These are phyloP conservation scores for Pterocarpus santalinus DNA, from an alignment of 306 rosid species.

Conservation along the genomic window DNA sequence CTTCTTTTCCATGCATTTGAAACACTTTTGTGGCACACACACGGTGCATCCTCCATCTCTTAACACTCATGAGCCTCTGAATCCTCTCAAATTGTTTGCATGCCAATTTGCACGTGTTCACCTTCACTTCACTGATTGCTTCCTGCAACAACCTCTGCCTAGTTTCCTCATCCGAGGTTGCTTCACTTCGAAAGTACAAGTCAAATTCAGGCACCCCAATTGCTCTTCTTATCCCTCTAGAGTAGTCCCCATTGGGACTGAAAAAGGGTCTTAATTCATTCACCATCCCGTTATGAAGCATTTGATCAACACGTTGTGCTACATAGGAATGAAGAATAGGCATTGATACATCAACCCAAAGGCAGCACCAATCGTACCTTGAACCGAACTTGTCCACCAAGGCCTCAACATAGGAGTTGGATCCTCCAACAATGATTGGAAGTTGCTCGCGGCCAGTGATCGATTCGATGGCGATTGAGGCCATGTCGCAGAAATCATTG, in stretches of 20 bases:
- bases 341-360: constrained; percentile 71
- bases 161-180: constrained; percentile 17
- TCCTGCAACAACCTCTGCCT: constrained; percentile 44
- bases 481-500: constrained; percentile 53
- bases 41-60: constrained; percentile 65
- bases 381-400: constrained; percentile 55
- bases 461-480: constrained; percentile 52
- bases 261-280: constrained; percentile 56
- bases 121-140: constrained; percentile 61
- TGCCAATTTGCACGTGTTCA: constrained; percentile 63
- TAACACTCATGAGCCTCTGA: constrained; percentile 47
- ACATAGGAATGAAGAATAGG: constrained; percentile 56
- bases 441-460: constrained; percentile 51
- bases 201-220: constrained; percentile 81
- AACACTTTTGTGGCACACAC: constrained; percentile 70
- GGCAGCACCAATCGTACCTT: constrained; percentile 60
- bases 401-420: constrained; percentile 71
- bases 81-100: constrained; percentile 66
- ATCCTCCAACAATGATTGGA: constrained; percentile 83
- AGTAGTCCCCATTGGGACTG: constrained; percentile 55
- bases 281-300: constrained; percentile 70
- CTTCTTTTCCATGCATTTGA: constrained; percentile 53
- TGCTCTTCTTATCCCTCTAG: constrained; percentile 66
- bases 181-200: constrained; percentile 55
- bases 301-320: constrained; percentile 63